phyloP scores from a whole-genome alignment of 352 stramenopile species.

The Chrysophaeum taylorii region DNA sequence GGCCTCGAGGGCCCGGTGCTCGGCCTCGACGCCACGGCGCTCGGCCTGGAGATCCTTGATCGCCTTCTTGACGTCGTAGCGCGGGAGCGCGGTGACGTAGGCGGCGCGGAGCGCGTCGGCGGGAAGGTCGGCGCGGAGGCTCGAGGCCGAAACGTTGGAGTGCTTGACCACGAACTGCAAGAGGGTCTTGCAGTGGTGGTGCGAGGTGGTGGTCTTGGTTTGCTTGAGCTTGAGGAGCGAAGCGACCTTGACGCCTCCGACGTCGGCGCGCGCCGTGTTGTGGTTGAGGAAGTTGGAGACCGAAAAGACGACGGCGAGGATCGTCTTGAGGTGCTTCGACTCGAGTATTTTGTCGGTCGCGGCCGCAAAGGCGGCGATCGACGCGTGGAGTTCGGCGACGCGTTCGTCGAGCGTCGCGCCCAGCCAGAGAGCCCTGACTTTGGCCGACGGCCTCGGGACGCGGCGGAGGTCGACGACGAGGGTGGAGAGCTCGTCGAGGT shows the following conservation, averaged over 20 bases:
- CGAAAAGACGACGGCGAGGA: background rate
- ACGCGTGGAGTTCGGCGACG: background rate
- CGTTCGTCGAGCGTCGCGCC: background rate
- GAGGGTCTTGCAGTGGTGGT: background rate
- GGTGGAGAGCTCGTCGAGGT: background rate
- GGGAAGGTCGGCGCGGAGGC: background rate
- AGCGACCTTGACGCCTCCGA: background rate
- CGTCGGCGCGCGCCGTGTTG: background rate
- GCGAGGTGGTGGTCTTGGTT: background rate
- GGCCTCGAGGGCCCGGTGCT: background rate
- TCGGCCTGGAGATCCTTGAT: background rate
- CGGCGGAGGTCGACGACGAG: background rate
- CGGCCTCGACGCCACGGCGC: background rate
- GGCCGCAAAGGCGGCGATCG: background rate
- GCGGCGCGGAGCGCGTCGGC: background rate
- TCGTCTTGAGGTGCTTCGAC: background rate
- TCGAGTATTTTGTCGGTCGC: background rate
- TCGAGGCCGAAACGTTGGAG: background rate
- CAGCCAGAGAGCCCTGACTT: background rate
- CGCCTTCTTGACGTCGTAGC: background rate
- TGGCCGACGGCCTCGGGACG: background rate
- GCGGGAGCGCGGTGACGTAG: too few relatives aligned
- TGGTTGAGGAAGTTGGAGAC: constrained; percentile 6
- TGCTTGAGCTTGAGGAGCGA: background rate
- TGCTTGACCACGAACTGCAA: background rate